phyloP scores from a whole-genome alignment of 257 asterid genomes.

The Solanum dulcamara region DNA sequence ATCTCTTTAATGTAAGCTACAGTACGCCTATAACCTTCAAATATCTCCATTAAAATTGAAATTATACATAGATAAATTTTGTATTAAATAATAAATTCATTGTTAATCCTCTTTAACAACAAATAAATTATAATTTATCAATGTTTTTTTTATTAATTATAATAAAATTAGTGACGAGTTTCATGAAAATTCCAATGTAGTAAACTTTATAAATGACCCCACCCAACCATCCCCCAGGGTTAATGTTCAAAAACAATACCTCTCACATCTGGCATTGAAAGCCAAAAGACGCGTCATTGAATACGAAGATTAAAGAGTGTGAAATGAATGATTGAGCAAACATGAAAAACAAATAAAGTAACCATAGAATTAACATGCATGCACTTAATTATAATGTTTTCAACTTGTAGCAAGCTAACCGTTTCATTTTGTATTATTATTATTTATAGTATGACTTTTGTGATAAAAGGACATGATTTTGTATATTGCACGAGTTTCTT shows the following conservation, averaged over 20 bases:
- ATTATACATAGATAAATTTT: not conserved
- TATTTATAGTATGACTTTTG: not conserved
- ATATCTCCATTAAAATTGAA: not conserved
- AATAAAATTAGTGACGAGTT: not conserved
- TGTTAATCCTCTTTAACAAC: too few relatives aligned
- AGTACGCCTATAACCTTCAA: not conserved
- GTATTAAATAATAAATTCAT: too few relatives aligned
- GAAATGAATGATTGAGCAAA: not conserved
- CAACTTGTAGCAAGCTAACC: not conserved
- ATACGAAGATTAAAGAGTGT: not conserved
- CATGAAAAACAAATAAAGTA: not conserved
- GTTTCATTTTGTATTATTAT: not conserved
- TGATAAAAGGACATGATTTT: not conserved
- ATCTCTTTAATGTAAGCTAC: too few relatives aligned
- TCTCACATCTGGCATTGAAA: not conserved
- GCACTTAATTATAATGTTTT: not conserved
- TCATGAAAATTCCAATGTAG: not conserved
- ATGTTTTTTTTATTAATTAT: too few relatives aligned
- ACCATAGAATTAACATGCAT: not conserved
- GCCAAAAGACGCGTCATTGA: not conserved
- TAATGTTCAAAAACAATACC: not conserved
- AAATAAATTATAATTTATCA: too few relatives aligned
- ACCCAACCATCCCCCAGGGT: not conserved
- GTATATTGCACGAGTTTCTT: not conserved
- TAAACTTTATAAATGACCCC: not conserved